Percentiles rank a stretch among this genome's conserved stretches.
Conservation (phyloP, 2,329 filamentous ascomycete genomes). For the Drechslera avenae region DNA sequence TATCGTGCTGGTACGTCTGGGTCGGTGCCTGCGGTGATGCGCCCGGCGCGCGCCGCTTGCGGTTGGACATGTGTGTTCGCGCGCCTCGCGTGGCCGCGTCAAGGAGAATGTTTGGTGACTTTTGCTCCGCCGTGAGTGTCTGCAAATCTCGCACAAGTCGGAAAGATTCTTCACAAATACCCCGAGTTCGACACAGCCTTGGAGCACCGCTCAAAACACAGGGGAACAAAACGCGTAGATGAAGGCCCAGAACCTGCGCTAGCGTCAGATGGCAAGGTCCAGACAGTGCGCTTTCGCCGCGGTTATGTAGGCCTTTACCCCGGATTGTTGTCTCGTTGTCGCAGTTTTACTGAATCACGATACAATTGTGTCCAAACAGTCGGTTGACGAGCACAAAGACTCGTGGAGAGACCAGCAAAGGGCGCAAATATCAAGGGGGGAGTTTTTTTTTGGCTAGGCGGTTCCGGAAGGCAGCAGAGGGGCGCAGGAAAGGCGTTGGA, state of each 20-base stretch:
- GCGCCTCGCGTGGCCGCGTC: neutral
- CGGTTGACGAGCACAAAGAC: conserved; percentile 19
- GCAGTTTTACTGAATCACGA: conserved; percentile 18
- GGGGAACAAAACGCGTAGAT: conserved; percentile 2
- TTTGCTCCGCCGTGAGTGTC: conserved; percentile 10
- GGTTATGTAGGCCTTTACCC: conserved; percentile 18
- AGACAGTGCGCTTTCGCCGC: conserved; percentile 4
- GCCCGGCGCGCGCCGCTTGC: conserved; percentile 78
- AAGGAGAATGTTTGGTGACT: neutral
- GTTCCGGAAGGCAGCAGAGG: conserved; percentile 10
- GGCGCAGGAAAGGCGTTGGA: conserved; percentile 9
- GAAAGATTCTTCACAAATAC: conserved; percentile 8
- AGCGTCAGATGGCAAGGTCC: neutral
- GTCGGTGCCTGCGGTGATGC: conserved; percentile 67
- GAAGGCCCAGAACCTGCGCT: neutral
- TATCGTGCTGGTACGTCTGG: conserved; percentile 53
- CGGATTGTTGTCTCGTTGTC: conserved; percentile 23
- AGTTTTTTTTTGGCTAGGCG: neutral
- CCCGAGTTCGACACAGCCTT: conserved; percentile 7
- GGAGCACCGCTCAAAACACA: conserved; percentile 4
- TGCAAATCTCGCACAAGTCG: neutral
- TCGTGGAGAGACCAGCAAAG: neutral
- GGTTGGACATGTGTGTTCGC: conserved; percentile 40
- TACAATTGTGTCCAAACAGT: conserved; percentile 23
- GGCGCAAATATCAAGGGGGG: conserved; percentile 9